Base-by-base conservation (phyloP, 306 rosid genomes). In the Vachellia collinsii region DNA sequence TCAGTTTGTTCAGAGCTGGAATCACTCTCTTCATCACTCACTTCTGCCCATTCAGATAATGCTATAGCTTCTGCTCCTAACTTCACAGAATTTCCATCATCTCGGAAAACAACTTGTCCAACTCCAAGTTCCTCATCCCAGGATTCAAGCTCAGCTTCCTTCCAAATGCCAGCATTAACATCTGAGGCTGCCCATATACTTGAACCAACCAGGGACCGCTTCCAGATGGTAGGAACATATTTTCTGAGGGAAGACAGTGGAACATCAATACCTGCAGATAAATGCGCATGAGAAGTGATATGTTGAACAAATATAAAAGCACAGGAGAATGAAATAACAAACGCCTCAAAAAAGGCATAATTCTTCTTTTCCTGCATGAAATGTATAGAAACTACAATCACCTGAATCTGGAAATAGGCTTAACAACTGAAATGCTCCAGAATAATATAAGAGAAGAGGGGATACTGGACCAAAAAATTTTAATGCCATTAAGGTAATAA, bases 141-240 rank as follows among this genome's bases (percentile, higher is more conserved):
- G 12, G 95, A 91, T 81, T 89, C 94, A 36, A 95, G 98, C 78
- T 91, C 98, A 29, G 98, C 99, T 86, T 87, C 95, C 82, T 88
- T 93, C 98, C 98, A 95, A 69, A 92, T 83, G 70, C 93, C 93
- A 63, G 82, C 78, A 53, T 82, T 83, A 77, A 82, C 51, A 82
- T 91, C 90, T 34, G 98, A 82, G 81, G 83, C 71, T 14, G 99
- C 98, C 98, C 90, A 93, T 77, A 95, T 79, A 78, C 82, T 84
- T 76, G 97, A 95, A 41, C 99, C 99, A 29, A 80, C 94, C 23
- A 87, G 84, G 74, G 97, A 91, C 43, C 87, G 85, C 25, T 83
- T 87, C 99, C 99, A 93, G 56, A 84, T 71, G 72, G 96, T 86
- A 23, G 97, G 97, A 56, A 87, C 86, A 72, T 90, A 86, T 66